Evolutionary conservation across 1,284 basidiomycete species (phyloP).

Genomic region (Ganoderma resinaceum): DNA sequence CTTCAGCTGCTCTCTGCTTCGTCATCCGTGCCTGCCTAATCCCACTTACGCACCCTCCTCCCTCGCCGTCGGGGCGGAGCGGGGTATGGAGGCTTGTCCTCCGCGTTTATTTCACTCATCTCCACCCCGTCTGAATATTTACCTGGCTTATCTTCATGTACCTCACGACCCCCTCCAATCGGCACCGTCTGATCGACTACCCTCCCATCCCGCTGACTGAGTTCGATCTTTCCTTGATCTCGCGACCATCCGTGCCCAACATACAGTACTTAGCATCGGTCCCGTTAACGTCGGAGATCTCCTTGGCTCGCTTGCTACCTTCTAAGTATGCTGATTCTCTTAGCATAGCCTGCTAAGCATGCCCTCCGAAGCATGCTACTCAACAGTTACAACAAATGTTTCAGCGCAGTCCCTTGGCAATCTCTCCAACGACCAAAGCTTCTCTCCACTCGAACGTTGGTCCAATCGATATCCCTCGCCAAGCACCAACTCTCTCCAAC

Average conservation of each 20-base stretch:
- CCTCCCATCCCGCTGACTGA: neutral
- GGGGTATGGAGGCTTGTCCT: neutral
- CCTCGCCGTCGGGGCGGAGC: neutral
- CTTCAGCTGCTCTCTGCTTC: neutral
- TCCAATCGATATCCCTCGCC: neutral
- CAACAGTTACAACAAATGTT: neutral
- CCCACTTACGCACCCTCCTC: neutral
- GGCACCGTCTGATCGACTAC: slow-evolving; percentile 23
- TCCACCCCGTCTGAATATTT: neutral
- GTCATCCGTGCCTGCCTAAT: neutral
- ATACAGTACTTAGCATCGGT: neutral
- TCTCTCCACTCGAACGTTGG: neutral
- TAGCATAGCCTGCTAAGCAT: neutral
- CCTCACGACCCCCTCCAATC: slow-evolving; percentile 23
- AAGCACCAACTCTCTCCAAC: neutral
- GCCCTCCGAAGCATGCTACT: neutral
- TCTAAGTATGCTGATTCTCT: neutral
- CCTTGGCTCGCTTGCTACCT: neutral
- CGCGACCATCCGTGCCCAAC: neutral
- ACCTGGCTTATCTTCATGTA: neutral
- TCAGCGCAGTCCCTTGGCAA: neutral
- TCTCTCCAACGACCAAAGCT: neutral
- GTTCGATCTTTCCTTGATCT: slow-evolving; percentile 8
- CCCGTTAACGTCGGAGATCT: neutral
- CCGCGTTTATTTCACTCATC: neutral